Evolutionary conservation across 1,139 yeast species (phyloP), one percentile per base, ranked within the genome.

Genomic region (Taiozyma sp.): DNA sequence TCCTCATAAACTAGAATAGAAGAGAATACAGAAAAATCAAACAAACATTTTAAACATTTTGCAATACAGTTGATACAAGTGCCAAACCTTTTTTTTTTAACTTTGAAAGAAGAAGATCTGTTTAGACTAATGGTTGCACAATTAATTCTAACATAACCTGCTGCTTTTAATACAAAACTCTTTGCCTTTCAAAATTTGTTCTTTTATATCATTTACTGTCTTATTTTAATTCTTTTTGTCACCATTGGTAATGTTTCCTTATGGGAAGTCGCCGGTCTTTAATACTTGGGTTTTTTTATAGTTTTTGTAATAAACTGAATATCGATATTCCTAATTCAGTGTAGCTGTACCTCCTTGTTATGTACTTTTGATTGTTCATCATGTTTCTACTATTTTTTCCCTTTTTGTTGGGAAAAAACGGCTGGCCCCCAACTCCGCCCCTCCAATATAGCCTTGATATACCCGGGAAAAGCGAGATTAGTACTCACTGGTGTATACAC

Each of bases 271-370:
- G 11, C 34, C 34, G n/a, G 14, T 30, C 13, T 46, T 45, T 46
- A 42, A 46, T 42, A 46, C 45, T 46, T 52, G 51, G 53, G 24
- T 52, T 49, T 43, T 19, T 35, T 32, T 35, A 43, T 39, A 39
- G 42, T 39, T 39, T 19, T 39, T 6, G 26, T 24, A 24, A 24
- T 24, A 24, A n/a, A 22, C 7, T 39, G 28, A 39, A 39, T 35
- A 16, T 35, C 10, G 5, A 16, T 16, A 35, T 35, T 35, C 29
- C 13, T 41, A 14, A 41, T 4, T 22, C 6, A 9, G 6, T 10
- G 47, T 39, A 29, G 32, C 32, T 29, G 10, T 29, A 10, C 13
- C 13, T 29, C 5, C 32, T 29, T 26, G 11, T 24, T 7, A n/a
- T 13, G 13, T 34, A 21, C 34, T 37, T 32, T 29, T 11, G 29